Conservation (phyloP, 140 eudicot genomes). For the Bidens hawaiensis region DNA sequence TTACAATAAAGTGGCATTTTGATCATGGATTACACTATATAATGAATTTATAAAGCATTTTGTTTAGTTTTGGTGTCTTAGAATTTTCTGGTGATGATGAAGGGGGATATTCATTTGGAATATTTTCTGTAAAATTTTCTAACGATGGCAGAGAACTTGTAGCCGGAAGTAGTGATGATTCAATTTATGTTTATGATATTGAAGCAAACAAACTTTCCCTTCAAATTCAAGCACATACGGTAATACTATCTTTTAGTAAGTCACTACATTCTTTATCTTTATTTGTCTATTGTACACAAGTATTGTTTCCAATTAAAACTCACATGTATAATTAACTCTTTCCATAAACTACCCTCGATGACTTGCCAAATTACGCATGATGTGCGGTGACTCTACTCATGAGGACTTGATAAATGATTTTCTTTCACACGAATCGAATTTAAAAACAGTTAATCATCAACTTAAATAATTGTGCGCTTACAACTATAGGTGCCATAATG, state of each 20-base stretch:
- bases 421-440: not conserved
- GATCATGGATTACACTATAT: no score
- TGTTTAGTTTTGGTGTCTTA: not conserved
- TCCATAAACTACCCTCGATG: not conserved
- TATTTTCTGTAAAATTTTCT: conserved; percentile 84
- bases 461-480: not conserved
- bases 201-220: conserved; percentile 59
- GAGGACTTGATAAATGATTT: not conserved
- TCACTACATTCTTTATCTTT: not conserved
- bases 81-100: conserved; percentile 63
- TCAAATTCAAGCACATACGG: conserved; percentile 73
- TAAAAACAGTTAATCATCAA: not conserved
- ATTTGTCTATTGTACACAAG: not conserved
- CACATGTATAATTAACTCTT: conserved; percentile 3
- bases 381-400: not conserved
- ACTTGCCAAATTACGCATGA: not conserved
- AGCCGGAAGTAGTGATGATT: conserved; percentile 80
- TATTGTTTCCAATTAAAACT: not conserved
- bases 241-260: conserved; percentile 17
- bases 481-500: not conserved
- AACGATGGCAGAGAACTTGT: conserved; percentile 85
- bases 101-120: conserved; percentile 75
- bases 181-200: conserved; percentile 80
- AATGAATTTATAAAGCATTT: not conserved
- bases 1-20: no score